Conservation (phyloP, 2,329 filamentous ascomycete genomes). For the Colletotrichum magnum region DNA sequence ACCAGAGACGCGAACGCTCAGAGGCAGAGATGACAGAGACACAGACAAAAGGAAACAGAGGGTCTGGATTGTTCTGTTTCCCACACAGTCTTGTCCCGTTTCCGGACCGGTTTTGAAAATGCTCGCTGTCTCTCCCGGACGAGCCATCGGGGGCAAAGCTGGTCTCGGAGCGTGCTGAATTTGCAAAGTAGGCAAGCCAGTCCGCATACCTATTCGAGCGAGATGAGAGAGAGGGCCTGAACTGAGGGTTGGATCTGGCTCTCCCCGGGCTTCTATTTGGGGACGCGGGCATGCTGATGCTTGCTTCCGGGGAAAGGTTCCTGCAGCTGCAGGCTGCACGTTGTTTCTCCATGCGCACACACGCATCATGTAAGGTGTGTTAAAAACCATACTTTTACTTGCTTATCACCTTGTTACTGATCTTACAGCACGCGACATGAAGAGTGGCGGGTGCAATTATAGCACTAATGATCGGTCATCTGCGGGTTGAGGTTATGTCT, state of each 20-base stretch:
- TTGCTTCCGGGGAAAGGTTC: conserved; percentile 1
- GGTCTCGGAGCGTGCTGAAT: neutral
- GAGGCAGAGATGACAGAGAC: too few relatives aligned
- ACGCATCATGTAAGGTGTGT: too few relatives aligned
- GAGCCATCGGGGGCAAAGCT: conserved; percentile 10
- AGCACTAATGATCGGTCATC: neutral
- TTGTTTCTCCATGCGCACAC: neutral
- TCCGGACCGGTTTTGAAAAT: conserved; percentile 5
- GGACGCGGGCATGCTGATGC: conserved; percentile 6
- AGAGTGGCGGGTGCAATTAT: neutral
- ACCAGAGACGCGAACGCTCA: too few relatives aligned
- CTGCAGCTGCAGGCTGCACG: conserved; percentile 18
- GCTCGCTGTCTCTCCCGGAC: neutral
- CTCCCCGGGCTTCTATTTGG: conserved; percentile 1
- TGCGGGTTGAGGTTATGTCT: conserved; percentile 10
- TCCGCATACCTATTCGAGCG: too few relatives aligned
- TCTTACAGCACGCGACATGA: too few relatives aligned
- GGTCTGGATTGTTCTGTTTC: conserved; percentile 17
- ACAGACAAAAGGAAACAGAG: too few relatives aligned
- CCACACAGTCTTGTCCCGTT: neutral
- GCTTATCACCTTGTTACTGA: too few relatives aligned
- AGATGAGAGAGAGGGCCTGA: too few relatives aligned
- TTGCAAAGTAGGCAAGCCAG: too few relatives aligned
- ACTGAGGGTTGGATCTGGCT: too few relatives aligned
- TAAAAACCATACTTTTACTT: too few relatives aligned